Evolutionary conservation across 176 grass and related monocot genomes (phyloP), one percentile per base, ranked within the genome.

Genomic region (Oryza longistaminata): DNA sequence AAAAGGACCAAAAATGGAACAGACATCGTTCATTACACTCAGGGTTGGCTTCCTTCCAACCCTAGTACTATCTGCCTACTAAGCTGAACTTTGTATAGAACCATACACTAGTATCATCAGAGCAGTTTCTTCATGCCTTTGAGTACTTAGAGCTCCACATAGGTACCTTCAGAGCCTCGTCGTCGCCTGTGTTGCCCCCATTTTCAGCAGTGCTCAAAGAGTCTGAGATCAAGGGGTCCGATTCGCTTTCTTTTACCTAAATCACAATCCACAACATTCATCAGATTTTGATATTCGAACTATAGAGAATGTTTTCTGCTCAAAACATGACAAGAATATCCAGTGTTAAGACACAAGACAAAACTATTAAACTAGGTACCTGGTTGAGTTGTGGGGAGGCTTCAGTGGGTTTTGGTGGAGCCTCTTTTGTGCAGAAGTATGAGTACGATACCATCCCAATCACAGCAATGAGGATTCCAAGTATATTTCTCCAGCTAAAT

Each of bases 401-500:
- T 93, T 98, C 96, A 31, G 64, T 81, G 52, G 96, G 40, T 80
- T 98, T 98, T 75, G 78, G 87, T 66, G 90, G 90, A 70, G 82
- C 73, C 81, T 98, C 93, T 29, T 65, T 62, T 45, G 87, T 90
- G 69, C 96, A 98, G 68, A 93, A 92, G 88, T 96, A 98, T 7
- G 96, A 98, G 71, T 98, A 98, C 26, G 83, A 90, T 21, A 90
- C 69, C 96, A 98, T 98, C 29, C 96, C 96, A 87, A 98, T 68
- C 68, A 98, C 89, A 43, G 93, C 96, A 90, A 98, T 86, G 33
- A 95, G 77, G 69, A 98, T 98, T 61, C 96, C 96, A 73, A 98
- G 69, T 80, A 98, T 95, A 80, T 98, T 98, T 85, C 93, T 95
- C 96, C 91, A 98, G 80, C 93, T 98, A 89, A 98, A 98, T 43